phyloP scores from a whole-genome alignment of 108 stramenopile genomes.

The Stephanodiscus triporus region DNA sequence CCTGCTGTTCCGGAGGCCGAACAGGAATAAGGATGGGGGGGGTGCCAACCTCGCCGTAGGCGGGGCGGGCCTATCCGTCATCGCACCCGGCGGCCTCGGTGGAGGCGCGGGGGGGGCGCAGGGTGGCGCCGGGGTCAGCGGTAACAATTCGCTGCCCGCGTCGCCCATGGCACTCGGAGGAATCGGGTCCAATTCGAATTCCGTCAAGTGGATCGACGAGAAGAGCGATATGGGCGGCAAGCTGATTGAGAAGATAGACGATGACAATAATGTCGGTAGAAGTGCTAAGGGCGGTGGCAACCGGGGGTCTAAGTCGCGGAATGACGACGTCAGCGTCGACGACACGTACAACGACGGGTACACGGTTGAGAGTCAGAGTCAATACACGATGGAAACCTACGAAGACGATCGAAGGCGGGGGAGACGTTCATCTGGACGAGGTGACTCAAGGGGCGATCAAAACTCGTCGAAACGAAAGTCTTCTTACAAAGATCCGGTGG shows the following conservation, averaged over 20 bases:
- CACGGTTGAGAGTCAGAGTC: slow-evolving; percentile 60
- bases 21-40: slow-evolving; percentile 51
- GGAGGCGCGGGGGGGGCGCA: too few species aligned
- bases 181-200: slow-evolving; percentile 36
- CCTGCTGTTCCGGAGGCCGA: slow-evolving; percentile 81
- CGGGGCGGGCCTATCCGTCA: background rate
- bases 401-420: slow-evolving; percentile 30
- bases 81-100: background rate
- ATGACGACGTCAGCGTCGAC: slow-evolving; percentile 42
- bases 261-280: background rate
- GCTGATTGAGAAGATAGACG: slow-evolving; percentile 18
- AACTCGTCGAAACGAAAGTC: background rate
- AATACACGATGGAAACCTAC: slow-evolving; percentile 57
- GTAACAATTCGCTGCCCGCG: too few species aligned
- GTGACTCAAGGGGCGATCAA: slow-evolving; percentile 15
- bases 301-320: slow-evolving; percentile 8
- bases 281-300: background rate
- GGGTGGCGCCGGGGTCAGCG: background rate
- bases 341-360: slow-evolving; percentile 60
- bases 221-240: background rate
- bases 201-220: slow-evolving; percentile 80
- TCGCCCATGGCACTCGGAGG: slow-evolving; percentile 20
- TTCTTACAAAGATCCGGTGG: slow-evolving; percentile 59
- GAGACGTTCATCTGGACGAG: slow-evolving; percentile 19
- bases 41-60: background rate